A percentile compares a stretch with the other conserved stretches of the same genome.
Evolutionary conservation across 768 basidiomycete species (phyloP).

Genomic region (Lactarius psammicola): DNA sequence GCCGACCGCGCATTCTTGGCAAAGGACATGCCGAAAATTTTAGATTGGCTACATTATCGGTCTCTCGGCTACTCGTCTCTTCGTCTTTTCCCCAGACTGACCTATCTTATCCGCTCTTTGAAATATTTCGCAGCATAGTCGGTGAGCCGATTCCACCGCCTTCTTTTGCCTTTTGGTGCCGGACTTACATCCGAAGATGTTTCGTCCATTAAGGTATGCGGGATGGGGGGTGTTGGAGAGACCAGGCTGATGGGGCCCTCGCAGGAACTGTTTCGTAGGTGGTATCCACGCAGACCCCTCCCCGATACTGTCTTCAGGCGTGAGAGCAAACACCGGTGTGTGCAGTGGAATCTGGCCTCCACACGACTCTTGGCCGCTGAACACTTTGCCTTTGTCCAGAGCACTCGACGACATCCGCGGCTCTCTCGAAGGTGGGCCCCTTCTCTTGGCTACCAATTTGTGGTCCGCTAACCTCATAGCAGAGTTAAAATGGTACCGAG

Average conservation of each 20-base stretch:
- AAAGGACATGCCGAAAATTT: conserved; percentile 76
- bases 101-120: conserved; percentile 13
- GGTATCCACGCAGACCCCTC: conserved; percentile 50
- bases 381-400: conserved; percentile 38
- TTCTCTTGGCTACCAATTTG: background rate
- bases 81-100: conserved; percentile 1
- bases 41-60: conserved; percentile 84
- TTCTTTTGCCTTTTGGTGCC: background rate
- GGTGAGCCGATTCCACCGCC: conserved; percentile 44
- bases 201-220: conserved; percentile 70
- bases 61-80: conserved; percentile 31
- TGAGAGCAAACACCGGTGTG: conserved; percentile 59
- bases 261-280: conserved; percentile 72
- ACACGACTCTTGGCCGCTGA: background rate
- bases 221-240: background rate
- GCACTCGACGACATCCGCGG: conserved; percentile 79
- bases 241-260: background rate
- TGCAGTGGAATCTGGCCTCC: background rate
- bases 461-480: conserved; percentile 10
- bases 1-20: conserved; percentile 70
- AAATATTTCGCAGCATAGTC: conserved; percentile 52
- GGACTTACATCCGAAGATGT: conserved; percentile 52
- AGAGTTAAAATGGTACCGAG: conserved; percentile 81
- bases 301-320: conserved; percentile 31
- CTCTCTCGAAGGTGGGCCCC: conserved; percentile 64